Conservation (phyloP, 148 eudicot genomes). For the Vaccinium myrtillus region DNA sequence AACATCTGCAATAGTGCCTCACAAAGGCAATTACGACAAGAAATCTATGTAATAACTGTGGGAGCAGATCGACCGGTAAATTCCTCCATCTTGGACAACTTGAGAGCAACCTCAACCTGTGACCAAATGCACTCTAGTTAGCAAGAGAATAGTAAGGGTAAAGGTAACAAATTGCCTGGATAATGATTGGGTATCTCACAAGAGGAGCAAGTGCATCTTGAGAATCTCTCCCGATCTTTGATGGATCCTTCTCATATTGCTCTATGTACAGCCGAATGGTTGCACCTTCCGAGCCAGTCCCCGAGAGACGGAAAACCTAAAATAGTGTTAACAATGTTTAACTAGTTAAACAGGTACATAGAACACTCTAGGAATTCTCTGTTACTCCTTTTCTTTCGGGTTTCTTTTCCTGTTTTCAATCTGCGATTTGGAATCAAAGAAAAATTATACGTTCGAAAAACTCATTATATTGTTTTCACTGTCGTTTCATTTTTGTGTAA, state of each 20-base stretch:
- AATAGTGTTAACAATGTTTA: neutral
- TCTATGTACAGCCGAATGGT: conserved; percentile 90
- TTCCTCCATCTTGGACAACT: conserved; percentile 89
- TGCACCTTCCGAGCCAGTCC: conserved; percentile 97
- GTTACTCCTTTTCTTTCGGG: too few species aligned
- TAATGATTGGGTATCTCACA: conserved; percentile 34
- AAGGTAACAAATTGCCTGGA: neutral
- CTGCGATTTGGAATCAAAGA: too few species aligned
- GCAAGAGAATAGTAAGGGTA: neutral
- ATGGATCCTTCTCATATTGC: conserved; percentile 75
- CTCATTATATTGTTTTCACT: too few species aligned
- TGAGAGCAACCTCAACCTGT: conserved; percentile 87
- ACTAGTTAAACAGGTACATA: too few species aligned
- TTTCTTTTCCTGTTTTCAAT: too few species aligned
- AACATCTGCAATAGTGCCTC: too few species aligned
- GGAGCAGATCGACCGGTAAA: conserved; percentile 88
- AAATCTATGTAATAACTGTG: conserved; percentile 71
- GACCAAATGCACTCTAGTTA: neutral
- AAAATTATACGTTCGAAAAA: too few species aligned
- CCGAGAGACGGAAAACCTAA: conserved; percentile 89
- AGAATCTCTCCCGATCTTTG: conserved; percentile 77
- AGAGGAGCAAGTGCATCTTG: conserved; percentile 86
- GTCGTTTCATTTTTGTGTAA: too few species aligned
- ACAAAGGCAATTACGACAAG: too few species aligned
- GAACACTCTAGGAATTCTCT: too few species aligned